Evolutionary conservation across 768 basidiomycete species (phyloP).

Genomic region (Arthromyces matolae): DNA sequence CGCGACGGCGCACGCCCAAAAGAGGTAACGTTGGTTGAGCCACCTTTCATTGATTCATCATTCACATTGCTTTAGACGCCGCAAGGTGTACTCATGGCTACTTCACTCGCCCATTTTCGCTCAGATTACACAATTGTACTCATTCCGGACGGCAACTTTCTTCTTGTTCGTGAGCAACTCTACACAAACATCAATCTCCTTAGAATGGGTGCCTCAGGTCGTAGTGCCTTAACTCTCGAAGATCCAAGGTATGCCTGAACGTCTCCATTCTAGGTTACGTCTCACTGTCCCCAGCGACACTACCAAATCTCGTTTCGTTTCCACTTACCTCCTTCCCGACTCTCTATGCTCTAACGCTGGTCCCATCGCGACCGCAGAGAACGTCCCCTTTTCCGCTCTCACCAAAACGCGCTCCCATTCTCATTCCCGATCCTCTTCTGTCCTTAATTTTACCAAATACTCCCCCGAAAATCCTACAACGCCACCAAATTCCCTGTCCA

Average conservation of each 20-base stretch:
- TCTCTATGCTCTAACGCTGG: constrained; percentile 21
- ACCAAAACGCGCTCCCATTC: constrained; percentile 18
- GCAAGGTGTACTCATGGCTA: constrained; percentile 71
- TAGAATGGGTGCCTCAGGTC: constrained; percentile 81
- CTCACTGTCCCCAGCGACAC: constrained; percentile 48
- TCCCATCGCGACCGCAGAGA: constrained; percentile 21
- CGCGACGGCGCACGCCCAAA: constrained; percentile 73
- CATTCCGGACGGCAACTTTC: constrained; percentile 69
- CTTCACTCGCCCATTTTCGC: constrained; percentile 83
- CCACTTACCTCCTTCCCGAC: constrained; percentile 61
- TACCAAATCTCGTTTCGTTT: constrained; percentile 76
- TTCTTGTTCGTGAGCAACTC: constrained; percentile 58
- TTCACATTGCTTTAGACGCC: constrained; percentile 40
- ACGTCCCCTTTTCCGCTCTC: constrained; percentile 13
- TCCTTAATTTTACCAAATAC: constrained; percentile 18
- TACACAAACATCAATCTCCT: constrained; percentile 81
- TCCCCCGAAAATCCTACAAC: constrained; percentile 13
- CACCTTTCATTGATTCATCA: fast-evolving
- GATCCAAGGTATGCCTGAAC: constrained; percentile 55
- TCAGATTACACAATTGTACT: constrained; percentile 84
- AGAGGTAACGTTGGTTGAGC: constrained; percentile 29
- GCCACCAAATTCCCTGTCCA: constrained; percentile 14
- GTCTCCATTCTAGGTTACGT: constrained; percentile 4
- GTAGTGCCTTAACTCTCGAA: constrained; percentile 70
- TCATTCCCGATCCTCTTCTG: constrained; percentile 16